Evolutionary conservation across 106 monocot genomes (phyloP).

Genomic region (Allium sativum): DNA sequence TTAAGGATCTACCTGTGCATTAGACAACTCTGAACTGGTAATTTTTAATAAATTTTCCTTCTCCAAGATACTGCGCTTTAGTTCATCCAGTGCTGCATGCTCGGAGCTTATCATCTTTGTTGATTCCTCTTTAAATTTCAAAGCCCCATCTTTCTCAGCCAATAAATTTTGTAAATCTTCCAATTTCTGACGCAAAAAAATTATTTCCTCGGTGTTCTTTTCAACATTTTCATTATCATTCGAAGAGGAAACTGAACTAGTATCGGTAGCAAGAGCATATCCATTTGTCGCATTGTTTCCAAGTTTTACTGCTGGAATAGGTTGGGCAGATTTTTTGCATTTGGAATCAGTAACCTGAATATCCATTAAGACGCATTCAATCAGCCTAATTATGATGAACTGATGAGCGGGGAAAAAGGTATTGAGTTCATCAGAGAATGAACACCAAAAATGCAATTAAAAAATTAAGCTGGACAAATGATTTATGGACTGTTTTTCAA

Average conservation of each 20-base stretch:
- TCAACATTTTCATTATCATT: background rate
- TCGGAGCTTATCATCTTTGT: background rate
- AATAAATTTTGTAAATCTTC: background rate
- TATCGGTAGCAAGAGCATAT: background rate
- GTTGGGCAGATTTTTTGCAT: slow-evolving; percentile 13
- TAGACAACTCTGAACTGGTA: background rate
- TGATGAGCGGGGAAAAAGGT: background rate
- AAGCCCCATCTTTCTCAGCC: slow-evolving; percentile 2
- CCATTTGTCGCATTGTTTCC: background rate
- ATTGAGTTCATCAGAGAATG: too few relatives aligned
- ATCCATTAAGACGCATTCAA: background rate
- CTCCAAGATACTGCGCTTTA: background rate
- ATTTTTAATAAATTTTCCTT: background rate
- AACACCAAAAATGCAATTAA: too few relatives aligned
- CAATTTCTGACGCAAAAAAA: background rate
- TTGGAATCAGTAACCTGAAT: slow-evolving; percentile 11
- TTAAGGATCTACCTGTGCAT: background rate
- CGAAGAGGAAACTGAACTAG: background rate
- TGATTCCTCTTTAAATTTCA: slow-evolving; percentile 4
- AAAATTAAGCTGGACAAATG: too few relatives aligned
- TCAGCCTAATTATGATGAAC: background rate
- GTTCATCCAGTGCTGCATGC: background rate
- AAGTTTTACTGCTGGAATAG: slow-evolving; percentile 8
- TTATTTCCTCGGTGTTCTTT: background rate
- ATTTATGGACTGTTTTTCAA: too few relatives aligned